Evolutionary conservation across 208 protist species (phyloP).

Genomic region (Crithidia brevicula): DNA sequence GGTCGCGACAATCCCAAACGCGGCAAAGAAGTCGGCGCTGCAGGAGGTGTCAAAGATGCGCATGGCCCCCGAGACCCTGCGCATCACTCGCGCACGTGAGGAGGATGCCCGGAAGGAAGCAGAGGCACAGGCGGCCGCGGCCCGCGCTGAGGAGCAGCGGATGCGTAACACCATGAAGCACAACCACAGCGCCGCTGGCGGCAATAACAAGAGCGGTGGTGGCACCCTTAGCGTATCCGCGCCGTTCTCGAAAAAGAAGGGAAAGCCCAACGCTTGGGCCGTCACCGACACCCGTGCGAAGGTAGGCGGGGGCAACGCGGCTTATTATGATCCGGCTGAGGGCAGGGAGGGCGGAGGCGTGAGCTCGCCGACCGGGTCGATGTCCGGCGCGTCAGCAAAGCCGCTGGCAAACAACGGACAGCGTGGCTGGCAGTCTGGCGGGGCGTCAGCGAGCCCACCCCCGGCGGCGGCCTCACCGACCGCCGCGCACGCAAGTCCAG

Average conservation of each 20-base stretch:
- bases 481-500: constrained; percentile 1
- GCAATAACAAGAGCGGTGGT: constrained; percentile 7
- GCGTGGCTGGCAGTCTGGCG: constrained; percentile 10
- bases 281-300: constrained; percentile 28
- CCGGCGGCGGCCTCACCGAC: constrained; percentile 7
- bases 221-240: background rate
- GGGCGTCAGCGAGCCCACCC: constrained; percentile 2
- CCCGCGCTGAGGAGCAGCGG: constrained; percentile 23
- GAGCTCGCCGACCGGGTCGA: background rate
- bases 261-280: constrained; percentile 52
- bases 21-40: constrained; percentile 54
- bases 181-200: constrained; percentile 2
- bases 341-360: background rate
- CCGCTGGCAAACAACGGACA: constrained; percentile 18
- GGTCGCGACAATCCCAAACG: constrained; percentile 63
- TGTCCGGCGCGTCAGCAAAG: constrained; percentile 4
- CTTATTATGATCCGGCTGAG: constrained; percentile 13
- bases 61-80: constrained; percentile 73
- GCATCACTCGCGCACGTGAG: constrained; percentile 40
- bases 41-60: constrained; percentile 78
- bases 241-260: constrained; percentile 33
- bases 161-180: constrained; percentile 7
- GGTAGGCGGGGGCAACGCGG: constrained; percentile 19
- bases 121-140: constrained; percentile 34
- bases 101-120: constrained; percentile 54